Percentiles rank a stretch among this genome's conserved stretches.
Evolutionary conservation across 768 basidiomycete genomes (phyloP).

Genomic region (Rhodotorula graminis): DNA sequence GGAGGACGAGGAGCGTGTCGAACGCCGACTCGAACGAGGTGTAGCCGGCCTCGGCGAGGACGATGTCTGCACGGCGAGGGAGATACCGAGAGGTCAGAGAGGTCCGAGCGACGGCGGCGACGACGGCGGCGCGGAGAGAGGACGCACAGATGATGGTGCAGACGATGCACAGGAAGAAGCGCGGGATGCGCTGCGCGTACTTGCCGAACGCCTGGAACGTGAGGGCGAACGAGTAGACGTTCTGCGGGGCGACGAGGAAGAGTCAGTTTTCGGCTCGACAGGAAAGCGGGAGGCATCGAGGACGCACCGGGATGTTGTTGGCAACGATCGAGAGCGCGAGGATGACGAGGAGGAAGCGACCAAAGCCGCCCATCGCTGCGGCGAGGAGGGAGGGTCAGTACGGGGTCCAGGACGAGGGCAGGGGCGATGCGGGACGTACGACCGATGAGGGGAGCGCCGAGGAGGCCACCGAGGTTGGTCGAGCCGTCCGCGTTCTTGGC

Average conservation of each 20-base stretch:
- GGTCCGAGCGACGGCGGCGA: not conserved
- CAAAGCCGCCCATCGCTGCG: conserved; percentile 49
- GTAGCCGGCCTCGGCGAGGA: conserved; percentile 54
- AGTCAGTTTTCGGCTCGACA: too few species aligned
- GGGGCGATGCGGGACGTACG: too few species aligned
- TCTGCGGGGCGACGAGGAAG: not conserved
- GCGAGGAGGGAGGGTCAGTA: not conserved
- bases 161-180: conserved; percentile 44
- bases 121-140: not conserved
- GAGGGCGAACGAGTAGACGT: conserved; percentile 53
- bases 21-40: conserved; percentile 51
- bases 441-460: conserved; percentile 48
- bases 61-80: conserved; percentile 48
- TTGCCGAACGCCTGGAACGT: conserved; percentile 52
- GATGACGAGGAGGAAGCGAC: conserved; percentile 53
- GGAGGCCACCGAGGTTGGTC: conserved; percentile 51
- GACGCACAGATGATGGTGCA: conserved; percentile 35
- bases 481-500: conserved; percentile 43
- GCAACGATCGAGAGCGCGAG: conserved; percentile 49
- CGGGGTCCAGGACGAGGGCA: not conserved
- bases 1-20: conserved; percentile 45
- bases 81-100: conserved; percentile 14
- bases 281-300: not conserved
- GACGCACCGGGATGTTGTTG: conserved; percentile 47
- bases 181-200: conserved; percentile 51